These are phyloP conservation scores for Hericium rajendrae DNA, from an alignment of 768 basidiomycete species.

Conservation along the genomic window DNA sequence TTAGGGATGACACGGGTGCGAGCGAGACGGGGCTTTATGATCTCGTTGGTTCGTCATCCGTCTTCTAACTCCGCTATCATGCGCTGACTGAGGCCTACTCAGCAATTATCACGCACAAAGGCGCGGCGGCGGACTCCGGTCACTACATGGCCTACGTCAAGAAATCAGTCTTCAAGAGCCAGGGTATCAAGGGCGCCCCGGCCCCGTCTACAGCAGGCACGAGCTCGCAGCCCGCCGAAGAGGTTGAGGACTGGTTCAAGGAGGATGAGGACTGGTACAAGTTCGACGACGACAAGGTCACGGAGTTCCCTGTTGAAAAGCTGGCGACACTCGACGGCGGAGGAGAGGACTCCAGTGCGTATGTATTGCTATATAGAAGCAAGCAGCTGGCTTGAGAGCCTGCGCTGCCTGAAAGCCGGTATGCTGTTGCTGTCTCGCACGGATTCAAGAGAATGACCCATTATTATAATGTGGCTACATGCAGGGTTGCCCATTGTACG, in stretches of 20 bases:
- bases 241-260: conserved; percentile 2
- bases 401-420: too few species aligned
- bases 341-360: conserved; percentile 83
- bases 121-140: conserved; percentile 86
- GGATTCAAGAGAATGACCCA: too few species aligned
- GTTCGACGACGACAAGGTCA: conserved; percentile 94
- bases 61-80: not conserved
- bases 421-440: too few species aligned
- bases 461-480: too few species aligned
- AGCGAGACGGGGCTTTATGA: conserved; percentile 84
- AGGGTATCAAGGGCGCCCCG: not conserved
- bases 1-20: conserved; percentile 61
- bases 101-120: conserved; percentile 97
- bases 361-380: conserved; percentile 79
- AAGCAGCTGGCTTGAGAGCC: conserved; percentile 27
- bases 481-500: too few species aligned
- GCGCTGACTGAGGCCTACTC: not conserved
- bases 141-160: conserved; percentile 94
- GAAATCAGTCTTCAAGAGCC: conserved; percentile 53
- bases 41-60: conserved; percentile 59
- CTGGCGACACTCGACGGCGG: conserved; percentile 81
- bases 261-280: conserved; percentile 86
- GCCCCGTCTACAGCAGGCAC: conserved; percentile 1
- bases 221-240: not conserved
- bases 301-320: conserved; percentile 78